Percentiles rank a stretch among this genome's conserved stretches.
Conservation (phyloP, 2,329 filamentous ascomycete species). For the Penicillium fuscoglaucum region DNA sequence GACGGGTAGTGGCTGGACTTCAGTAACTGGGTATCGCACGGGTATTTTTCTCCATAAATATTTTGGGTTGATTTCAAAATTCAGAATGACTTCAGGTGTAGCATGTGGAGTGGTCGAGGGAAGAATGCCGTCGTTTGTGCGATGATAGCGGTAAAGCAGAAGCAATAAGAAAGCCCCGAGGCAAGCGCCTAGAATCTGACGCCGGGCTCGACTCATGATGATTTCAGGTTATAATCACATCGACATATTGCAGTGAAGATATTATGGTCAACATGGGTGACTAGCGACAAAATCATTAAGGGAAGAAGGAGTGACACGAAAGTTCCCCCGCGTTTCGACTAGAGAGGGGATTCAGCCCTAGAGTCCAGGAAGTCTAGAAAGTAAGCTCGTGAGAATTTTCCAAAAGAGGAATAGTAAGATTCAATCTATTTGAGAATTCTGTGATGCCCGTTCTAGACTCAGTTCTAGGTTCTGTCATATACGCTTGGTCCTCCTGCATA, state of each 20-base stretch:
- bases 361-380: too few relatives aligned
- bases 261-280: neutral
- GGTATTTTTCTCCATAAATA: conserved; percentile 15
- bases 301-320: neutral
- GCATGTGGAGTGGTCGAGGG: neutral
- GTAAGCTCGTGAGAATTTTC: neutral
- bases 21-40: conserved; percentile 10
- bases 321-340: neutral
- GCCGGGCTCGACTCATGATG: conserved; percentile 17
- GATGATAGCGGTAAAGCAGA: conserved; percentile 44
- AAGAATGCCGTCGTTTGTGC: neutral
- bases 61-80: neutral
- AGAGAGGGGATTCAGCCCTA: too few relatives aligned
- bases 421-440: neutral
- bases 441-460: neutral
- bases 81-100: neutral
- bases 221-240: neutral
- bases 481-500: neutral
- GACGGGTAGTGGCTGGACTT: conserved; percentile 3
- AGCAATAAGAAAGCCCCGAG: conserved; percentile 10
- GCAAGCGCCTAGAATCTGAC: conserved; percentile 15
- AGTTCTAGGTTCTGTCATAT: neutral
- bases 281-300: neutral
- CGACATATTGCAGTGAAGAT: conserved; percentile 6
- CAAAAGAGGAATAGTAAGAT: neutral